phyloP scores from a whole-genome alignment of 1,139 yeast genomes.

The Magnusiomyces suaveolens region DNA sequence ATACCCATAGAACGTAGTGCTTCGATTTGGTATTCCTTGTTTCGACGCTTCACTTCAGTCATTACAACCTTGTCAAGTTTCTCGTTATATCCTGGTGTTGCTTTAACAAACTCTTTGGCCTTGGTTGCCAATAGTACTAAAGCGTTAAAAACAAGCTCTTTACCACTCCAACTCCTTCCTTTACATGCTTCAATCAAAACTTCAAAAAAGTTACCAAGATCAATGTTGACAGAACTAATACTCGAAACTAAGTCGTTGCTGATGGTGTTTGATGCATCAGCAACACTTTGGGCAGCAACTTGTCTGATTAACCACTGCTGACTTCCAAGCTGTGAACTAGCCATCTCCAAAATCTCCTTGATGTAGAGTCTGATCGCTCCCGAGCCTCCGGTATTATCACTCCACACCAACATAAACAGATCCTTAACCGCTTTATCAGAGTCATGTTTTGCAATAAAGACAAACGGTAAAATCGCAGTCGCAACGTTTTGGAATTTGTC shows the following conservation, averaged over 20 bases:
- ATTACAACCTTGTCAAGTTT: slow-evolving; percentile 27
- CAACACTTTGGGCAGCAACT: slow-evolving; percentile 62
- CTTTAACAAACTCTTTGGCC: slow-evolving; percentile 15
- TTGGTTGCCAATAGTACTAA: slow-evolving; percentile 50
- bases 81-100: not conserved
- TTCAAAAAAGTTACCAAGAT: slow-evolving; percentile 37
- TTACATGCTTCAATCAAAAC: slow-evolving; percentile 53
- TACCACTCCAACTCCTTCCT: slow-evolving; percentile 87
- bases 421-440: slow-evolving; percentile 38
- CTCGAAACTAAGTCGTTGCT: slow-evolving; percentile 10
- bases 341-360: slow-evolving; percentile 54
- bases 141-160: slow-evolving; percentile 65
- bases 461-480: slow-evolving; percentile 61
- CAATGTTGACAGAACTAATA: slow-evolving; percentile 23
- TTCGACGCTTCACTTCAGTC: slow-evolving; percentile 59
- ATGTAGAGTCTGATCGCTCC: slow-evolving; percentile 65
- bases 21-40: slow-evolving; percentile 49
- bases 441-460: slow-evolving; percentile 73
- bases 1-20: slow-evolving; percentile 25
- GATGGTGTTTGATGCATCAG: slow-evolving; percentile 43
- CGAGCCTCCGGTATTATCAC: slow-evolving; percentile 64
- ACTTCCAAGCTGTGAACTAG: slow-evolving; percentile 38
- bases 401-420: slow-evolving; percentile 62
- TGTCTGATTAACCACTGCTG: slow-evolving; percentile 58
- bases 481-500: slow-evolving; percentile 59